These are phyloP conservation scores for Tulasnella sp. DNA, from an alignment of 768 basidiomycete genomes.

Conservation along the genomic window DNA sequence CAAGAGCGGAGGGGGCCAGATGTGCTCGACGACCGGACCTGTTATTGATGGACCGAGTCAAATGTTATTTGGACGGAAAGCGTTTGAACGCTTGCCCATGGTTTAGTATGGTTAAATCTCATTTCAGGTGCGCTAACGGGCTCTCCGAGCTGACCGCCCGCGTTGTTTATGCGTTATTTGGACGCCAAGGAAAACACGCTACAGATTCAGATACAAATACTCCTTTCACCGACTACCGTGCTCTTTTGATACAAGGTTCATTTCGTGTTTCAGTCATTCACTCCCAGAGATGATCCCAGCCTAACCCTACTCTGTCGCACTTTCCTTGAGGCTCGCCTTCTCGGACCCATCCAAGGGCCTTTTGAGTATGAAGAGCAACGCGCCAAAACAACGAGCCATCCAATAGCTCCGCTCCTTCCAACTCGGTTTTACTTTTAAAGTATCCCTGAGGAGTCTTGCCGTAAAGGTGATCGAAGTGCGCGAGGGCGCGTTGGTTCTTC, in stretches of 20 bases:
- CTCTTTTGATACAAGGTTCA: neutral
- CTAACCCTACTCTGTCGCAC: slow-evolving; percentile 39
- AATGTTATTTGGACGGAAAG: too few species aligned
- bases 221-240: neutral
- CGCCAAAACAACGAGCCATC: slow-evolving; percentile 68
- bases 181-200: too few species aligned
- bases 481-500: slow-evolving; percentile 25
- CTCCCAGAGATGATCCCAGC: slow-evolving; percentile 28
- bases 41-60: too few species aligned
- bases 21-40: too few species aligned
- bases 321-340: slow-evolving; percentile 39
- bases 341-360: slow-evolving; percentile 44
- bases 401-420: slow-evolving; percentile 49
- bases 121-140: too few species aligned
- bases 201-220: too few species aligned
- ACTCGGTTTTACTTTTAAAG: slow-evolving; percentile 34
- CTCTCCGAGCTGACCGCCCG: too few species aligned
- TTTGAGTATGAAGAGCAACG: slow-evolving; percentile 51
- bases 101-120: too few species aligned
- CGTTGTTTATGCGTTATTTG: too few species aligned
- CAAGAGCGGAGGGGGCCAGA: too few species aligned
- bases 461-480: slow-evolving; percentile 14
- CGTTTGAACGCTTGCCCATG: too few species aligned
- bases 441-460: slow-evolving; percentile 28
- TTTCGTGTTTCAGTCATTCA: neutral